These are phyloP conservation scores for Psilocybe subaeruginosa DNA, from an alignment of 768 basidiomycete species.

Conservation along the genomic window DNA sequence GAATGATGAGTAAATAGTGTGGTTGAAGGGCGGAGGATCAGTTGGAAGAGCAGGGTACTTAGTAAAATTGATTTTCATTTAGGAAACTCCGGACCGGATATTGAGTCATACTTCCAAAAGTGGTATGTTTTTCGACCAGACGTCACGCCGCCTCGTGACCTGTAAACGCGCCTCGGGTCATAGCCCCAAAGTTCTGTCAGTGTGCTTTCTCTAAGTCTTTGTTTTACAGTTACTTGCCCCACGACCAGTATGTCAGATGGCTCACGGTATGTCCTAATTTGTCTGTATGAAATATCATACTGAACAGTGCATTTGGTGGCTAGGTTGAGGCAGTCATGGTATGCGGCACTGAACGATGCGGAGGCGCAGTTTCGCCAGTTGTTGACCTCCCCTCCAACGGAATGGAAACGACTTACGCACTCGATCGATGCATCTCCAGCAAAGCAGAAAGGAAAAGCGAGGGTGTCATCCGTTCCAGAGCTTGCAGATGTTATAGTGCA, in stretches of 20 bases:
- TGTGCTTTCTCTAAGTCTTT: background rate
- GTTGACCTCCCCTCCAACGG: conserved; percentile 69
- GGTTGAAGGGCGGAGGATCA: background rate
- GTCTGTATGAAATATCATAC: background rate
- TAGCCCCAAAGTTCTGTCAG: conserved; percentile 9
- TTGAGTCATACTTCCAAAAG: conserved; percentile 15
- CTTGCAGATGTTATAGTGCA: conserved; percentile 78
- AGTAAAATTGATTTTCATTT: background rate
- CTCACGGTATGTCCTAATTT: conserved; percentile 24
- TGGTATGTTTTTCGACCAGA: background rate
- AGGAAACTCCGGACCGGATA: conserved; percentile 1
- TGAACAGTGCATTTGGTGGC: background rate
- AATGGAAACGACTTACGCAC: conserved; percentile 83
- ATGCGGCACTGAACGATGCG: conserved; percentile 71
- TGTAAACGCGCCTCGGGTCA: conserved; percentile 12
- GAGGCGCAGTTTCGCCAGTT: conserved; percentile 79
- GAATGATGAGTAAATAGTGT: background rate
- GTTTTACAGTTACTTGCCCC: background rate
- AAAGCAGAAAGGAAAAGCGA: conserved; percentile 65
- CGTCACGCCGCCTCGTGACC: conserved; percentile 17
- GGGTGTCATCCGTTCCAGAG: conserved; percentile 55
- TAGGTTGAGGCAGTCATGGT: conserved; percentile 86
- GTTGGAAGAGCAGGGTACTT: background rate
- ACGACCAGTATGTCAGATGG: conserved; percentile 33
- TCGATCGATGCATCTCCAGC: conserved; percentile 35